Evolutionary conservation across 306 rosid species (phyloP), one percentile per base, ranked within the genome.

Genomic region (Acacia crassicarpa): DNA sequence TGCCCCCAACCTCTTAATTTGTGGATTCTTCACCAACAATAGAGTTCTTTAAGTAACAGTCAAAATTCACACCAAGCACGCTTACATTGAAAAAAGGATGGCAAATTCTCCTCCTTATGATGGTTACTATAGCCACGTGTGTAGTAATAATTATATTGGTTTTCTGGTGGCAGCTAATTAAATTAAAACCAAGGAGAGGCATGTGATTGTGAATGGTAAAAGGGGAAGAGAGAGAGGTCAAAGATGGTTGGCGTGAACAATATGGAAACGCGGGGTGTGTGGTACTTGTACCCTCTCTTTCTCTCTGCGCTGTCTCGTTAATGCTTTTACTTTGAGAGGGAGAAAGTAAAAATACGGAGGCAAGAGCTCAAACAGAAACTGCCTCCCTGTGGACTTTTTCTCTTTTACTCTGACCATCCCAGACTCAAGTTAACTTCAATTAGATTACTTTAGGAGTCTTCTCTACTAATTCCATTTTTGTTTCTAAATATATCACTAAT

Each of bases 161-260:
- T 62, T 62, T 27, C 40, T 27, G 15, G 27, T 77, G 81, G 59
- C 44, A 72, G 12, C 9, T 19, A 6, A 20, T 54, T 54, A 54
- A 74, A 82, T 76, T 44, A 68, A 68, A 75, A 44, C 30, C 58
- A 14, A 25, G 4, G 62, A 56, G 27, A 22, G 33, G 79, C 82
- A 81, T 70, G 84, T 53, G 87, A 78, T 85, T 51, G 78, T 67
- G 75, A 70, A 35, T 74, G 78, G 86, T 74, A 48, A 72, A 54
- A 38, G 67, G 65, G 58, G 63, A 35, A 12, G 20, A 17, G 68
- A 38, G 63, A 30, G 67, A 25, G 17, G 75, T 71, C 58, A 75
- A 46, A n/a, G 76, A 76, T 85, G 86, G 86, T 82, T 90, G 91
- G 95, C 93, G 91, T 89, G 95, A 87, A 72, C 32, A 8, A 22